Base-by-base conservation (phyloP, 2,329 filamentous ascomycete species). In the Aureobasidium leucospermi region DNA sequence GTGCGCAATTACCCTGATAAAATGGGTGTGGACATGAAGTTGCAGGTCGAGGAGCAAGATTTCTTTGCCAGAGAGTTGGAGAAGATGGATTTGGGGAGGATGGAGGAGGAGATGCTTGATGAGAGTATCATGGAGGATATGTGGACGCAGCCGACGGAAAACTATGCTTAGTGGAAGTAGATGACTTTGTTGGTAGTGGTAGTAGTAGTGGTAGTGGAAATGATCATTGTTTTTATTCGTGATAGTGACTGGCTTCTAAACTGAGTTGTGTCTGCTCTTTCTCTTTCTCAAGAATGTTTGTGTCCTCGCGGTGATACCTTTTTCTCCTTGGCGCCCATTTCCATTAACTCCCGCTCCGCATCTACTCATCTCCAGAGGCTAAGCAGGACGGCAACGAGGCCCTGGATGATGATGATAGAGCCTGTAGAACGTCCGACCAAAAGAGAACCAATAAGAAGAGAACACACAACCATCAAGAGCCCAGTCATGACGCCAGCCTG, bases 1-100 rank as follows among this genome's bases (percentile, higher is more conserved):
- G 78, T 96, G 66, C 83, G 89, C 60, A 76, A 84, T 63, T 96
- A 95, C 69, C 88, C 89, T 19, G 88, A 91, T 61, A 83, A 86
- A 60, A 89, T 96, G 81, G 85, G 77, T 2, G 72, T 75, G 1
- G 67, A 70, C 16, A 67, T 64, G 46, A 69, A 66, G 6, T 66
- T 77, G 32, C 61, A 77, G 31, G 73, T 73, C 39, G 74, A 75
- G 60, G 75, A 77, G 61, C 71, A 74, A 60, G 78, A 78, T 31
- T 80, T 78, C 64, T 80, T 80, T 64, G 70, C 71, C 10, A 66
- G 75, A 38, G 78, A 80, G 67, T 65, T 80, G 55, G 78, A 79
- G 70, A 78, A 76, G 70, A 76, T 80, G 75, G 77, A 77, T 61
- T 71, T 73, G 68, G 55, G 58, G 36, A 60, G 59, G 4, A 64